These are phyloP conservation scores for Aspergillus uvarum DNA, from an alignment of 2,329 filamentous ascomycete genomes.

Conservation along the genomic window DNA sequence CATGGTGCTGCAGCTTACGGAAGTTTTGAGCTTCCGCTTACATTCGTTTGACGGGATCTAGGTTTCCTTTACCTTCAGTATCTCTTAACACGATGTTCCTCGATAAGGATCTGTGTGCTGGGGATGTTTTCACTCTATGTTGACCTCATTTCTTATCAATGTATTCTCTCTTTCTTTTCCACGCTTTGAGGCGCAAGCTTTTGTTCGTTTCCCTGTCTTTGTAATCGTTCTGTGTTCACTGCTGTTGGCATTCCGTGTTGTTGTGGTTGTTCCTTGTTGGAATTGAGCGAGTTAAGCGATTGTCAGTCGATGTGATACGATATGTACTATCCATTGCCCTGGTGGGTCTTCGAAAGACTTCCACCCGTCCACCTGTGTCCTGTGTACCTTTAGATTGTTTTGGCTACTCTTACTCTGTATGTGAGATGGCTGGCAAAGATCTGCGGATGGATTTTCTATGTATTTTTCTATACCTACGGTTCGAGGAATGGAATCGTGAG, in stretches of 20 bases:
- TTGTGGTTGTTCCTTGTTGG: not conserved
- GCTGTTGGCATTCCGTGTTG: not conserved
- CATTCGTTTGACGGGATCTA: not conserved
- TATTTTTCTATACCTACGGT: not conserved
- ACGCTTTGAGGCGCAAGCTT: not conserved
- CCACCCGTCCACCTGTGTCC: not conserved
- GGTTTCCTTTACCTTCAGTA: not conserved
- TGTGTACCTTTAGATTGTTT: not conserved
- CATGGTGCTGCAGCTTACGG: constrained; percentile 8
- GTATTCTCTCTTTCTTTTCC: not conserved
- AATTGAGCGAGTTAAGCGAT: not conserved
- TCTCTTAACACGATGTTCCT: not conserved
- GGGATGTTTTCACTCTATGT: not conserved
- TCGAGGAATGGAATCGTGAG: not conserved
- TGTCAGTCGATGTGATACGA: not conserved
- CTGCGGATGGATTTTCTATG: not conserved
- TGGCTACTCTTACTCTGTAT: not conserved
- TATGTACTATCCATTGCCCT: not conserved
- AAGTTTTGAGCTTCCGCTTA: not conserved
- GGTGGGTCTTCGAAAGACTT: not conserved
- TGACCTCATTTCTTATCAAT: not conserved
- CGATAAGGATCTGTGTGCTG: not conserved
- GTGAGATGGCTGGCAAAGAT: not conserved
- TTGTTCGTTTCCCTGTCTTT: not conserved
- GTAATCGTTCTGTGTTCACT: not conserved